A percentile compares a stretch with the other conserved stretches of the same genome.
These are phyloP conservation scores for Elsinoe batatas DNA, from an alignment of 2,329 filamentous ascomycete species.

Conservation along the genomic window DNA sequence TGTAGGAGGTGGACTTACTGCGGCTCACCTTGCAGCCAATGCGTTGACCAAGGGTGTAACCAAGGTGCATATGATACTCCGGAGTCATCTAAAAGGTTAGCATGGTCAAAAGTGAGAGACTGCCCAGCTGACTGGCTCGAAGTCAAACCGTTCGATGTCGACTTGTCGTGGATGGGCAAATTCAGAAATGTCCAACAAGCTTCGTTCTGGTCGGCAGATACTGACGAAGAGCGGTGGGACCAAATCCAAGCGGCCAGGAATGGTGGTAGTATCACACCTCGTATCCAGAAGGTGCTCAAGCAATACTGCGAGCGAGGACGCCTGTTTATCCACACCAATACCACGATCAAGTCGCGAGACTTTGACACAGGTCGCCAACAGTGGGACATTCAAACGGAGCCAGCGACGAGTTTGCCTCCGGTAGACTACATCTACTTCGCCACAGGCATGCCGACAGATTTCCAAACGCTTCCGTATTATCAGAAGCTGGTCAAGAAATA, in stretches of 20 bases:
- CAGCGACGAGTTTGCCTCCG: slow-evolving; percentile 38
- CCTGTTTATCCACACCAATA: slow-evolving; percentile 49
- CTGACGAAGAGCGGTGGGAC: slow-evolving; percentile 56
- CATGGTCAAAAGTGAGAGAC: not conserved
- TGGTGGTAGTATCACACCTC: slow-evolving; percentile 66
- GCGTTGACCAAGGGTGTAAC: slow-evolving; percentile 54
- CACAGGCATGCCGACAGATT: slow-evolving; percentile 59
- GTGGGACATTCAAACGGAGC: slow-evolving; percentile 46
- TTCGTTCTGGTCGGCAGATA: slow-evolving; percentile 66
- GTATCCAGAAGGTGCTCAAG: slow-evolving; percentile 57
- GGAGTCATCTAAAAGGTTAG: slow-evolving; percentile 40
- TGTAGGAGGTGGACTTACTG: slow-evolving; percentile 66
- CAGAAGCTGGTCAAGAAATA: slow-evolving; percentile 48
- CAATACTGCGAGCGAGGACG: slow-evolving; percentile 44
- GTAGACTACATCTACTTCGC: slow-evolving; percentile 67
- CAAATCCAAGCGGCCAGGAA: slow-evolving; percentile 58
- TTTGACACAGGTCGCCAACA: slow-evolving; percentile 41
- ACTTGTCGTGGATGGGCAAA: slow-evolving; percentile 71
- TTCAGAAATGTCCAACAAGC: slow-evolving; percentile 70
- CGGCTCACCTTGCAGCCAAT: slow-evolving; percentile 61
- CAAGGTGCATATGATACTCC: slow-evolving; percentile 62
- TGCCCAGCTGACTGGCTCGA: not conserved
- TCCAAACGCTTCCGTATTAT: slow-evolving; percentile 51
- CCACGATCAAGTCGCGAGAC: slow-evolving; percentile 42
- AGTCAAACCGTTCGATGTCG: slow-evolving; percentile 70